phyloP scores from a whole-genome alignment of 2,329 filamentous ascomycete species.

The Fusarium sp. region DNA sequence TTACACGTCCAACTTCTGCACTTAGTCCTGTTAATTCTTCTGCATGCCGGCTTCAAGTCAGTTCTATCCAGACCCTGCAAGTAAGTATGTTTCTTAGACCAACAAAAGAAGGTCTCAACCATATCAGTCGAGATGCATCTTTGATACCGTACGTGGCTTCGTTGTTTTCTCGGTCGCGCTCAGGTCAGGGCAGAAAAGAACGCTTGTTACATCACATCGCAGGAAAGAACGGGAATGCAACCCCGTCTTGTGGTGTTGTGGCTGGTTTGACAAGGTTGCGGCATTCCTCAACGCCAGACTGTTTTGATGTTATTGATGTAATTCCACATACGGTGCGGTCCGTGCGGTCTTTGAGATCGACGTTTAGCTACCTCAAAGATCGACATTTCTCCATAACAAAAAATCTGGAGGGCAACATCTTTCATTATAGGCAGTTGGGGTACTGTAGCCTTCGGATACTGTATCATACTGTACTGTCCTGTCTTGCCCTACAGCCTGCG shows the following conservation, averaged over 20 bases:
- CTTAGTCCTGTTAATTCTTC: slow-evolving; percentile 4
- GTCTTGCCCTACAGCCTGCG: neutral
- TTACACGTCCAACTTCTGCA: neutral
- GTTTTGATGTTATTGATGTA: slow-evolving; percentile 15
- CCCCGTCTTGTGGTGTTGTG: slow-evolving; percentile 27
- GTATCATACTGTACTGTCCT: neutral
- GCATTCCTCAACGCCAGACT: slow-evolving; percentile 30
- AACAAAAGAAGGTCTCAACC: slow-evolving; percentile 3
- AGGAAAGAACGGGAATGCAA: slow-evolving; percentile 23
- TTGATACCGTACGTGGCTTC: slow-evolving; percentile 23
- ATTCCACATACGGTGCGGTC: slow-evolving; percentile 36
- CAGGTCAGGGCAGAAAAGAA: neutral
- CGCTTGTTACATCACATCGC: slow-evolving; percentile 19
- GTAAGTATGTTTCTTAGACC: slow-evolving; percentile 7
- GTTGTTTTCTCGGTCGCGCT: slow-evolving; percentile 9
- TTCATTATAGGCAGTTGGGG: neutral
- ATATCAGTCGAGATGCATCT: slow-evolving; percentile 32
- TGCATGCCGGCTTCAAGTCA: slow-evolving; percentile 29
- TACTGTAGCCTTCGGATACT: slow-evolving; percentile 2
- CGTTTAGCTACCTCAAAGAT: slow-evolving; percentile 33
- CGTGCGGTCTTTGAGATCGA: slow-evolving; percentile 37
- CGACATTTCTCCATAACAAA: slow-evolving; percentile 20
- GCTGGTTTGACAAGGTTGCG: slow-evolving; percentile 20
- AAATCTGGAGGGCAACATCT: slow-evolving; percentile 17
- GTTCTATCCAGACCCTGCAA: slow-evolving; percentile 4